Percentiles rank a stretch among this genome's conserved stretches.
Evolutionary conservation across 495 filamentous ascomycete genomes (phyloP).

Genomic region (Lichina pygmaea): DNA sequence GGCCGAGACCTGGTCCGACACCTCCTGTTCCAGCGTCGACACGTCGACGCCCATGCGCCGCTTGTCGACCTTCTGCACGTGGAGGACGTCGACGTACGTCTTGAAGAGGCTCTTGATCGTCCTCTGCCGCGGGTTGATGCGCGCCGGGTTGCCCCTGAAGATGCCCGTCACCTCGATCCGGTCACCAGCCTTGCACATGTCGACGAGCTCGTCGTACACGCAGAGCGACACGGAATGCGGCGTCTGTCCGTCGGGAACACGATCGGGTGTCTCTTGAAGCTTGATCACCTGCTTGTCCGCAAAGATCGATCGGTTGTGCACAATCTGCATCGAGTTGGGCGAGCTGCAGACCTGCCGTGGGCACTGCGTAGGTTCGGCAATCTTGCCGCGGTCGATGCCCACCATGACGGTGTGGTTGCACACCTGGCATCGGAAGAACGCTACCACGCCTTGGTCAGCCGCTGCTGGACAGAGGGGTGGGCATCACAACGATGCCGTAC

Average conservation of each 20-base stretch:
- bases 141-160: constrained; percentile 80
- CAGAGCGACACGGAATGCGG: constrained; percentile 96
- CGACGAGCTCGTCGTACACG: constrained; percentile 88
- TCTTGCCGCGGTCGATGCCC: constrained; percentile 82
- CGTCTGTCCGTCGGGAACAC: constrained; percentile 79
- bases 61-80: constrained; percentile 90
- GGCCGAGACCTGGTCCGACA: constrained; percentile 44
- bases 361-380: constrained; percentile 78
- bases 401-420: constrained; percentile 81
- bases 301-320: constrained; percentile 89
- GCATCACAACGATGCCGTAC: constrained; percentile 9
- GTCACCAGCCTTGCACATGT: constrained; percentile 94
- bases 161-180: constrained; percentile 89
- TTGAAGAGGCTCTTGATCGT: constrained; percentile 89
- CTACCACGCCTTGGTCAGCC: constrained; percentile 9
- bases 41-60: constrained; percentile 77
- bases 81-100: constrained; percentile 85
- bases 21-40: constrained; percentile 67
- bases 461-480: too few relatives aligned
- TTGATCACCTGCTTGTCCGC: constrained; percentile 98
- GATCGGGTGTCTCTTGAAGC: constrained; percentile 90
- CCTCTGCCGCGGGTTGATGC: constrained; percentile 81
- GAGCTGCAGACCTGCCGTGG: constrained; percentile 60
- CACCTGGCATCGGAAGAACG: constrained; percentile 82
- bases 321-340: constrained; percentile 89